These are phyloP conservation scores for Papiliotrema fonsecae DNA, from an alignment of 1,284 basidiomycete species.

Conservation along the genomic window DNA sequence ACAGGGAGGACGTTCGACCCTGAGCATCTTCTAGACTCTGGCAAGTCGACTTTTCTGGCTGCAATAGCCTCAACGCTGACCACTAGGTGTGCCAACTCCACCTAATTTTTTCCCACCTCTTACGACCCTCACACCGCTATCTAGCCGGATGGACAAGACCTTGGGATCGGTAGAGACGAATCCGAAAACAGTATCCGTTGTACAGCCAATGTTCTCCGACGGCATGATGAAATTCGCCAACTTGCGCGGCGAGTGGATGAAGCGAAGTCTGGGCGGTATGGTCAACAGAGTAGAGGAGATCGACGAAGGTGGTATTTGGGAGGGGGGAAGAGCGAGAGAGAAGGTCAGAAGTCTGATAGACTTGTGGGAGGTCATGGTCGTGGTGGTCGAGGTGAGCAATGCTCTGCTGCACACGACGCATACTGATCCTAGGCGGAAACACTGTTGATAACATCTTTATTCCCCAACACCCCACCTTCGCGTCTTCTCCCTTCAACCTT, in stretches of 20 bases:
- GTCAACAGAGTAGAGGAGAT: conserved; percentile 31
- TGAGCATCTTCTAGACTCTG: conserved; percentile 21
- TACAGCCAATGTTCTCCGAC: conserved; percentile 26
- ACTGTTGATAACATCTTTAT: conserved; percentile 32
- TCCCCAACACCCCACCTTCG: conserved; percentile 31
- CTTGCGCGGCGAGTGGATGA: conserved; percentile 35
- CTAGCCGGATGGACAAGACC: conserved; percentile 14
- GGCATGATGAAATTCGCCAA: conserved; percentile 20
- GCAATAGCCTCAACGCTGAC: not conserved
- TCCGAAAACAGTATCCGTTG: conserved; percentile 23
- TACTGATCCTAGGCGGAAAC: conserved; percentile 34
- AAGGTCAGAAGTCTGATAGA: conserved; percentile 30
- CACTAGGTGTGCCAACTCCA: conserved; percentile 28
- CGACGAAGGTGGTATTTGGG: conserved; percentile 33
- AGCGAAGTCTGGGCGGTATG: conserved; percentile 18
- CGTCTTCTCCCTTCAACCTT: conserved; percentile 28
- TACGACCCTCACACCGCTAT: conserved; percentile 21
- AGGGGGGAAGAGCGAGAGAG: conserved; percentile 24
- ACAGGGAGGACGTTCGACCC: conserved; percentile 22
- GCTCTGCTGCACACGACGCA: not conserved
- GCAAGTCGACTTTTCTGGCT: conserved; percentile 12
- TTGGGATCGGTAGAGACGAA: conserved; percentile 17
- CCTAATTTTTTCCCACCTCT: conserved; percentile 30
- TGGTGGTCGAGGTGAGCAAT: conserved; percentile 34
- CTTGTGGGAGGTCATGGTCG: conserved; percentile 35